Evolutionary conservation across 2,329 filamentous ascomycete species (phyloP), one percentile per base, ranked within the genome.

Genomic region (Pyricularia sp.): DNA sequence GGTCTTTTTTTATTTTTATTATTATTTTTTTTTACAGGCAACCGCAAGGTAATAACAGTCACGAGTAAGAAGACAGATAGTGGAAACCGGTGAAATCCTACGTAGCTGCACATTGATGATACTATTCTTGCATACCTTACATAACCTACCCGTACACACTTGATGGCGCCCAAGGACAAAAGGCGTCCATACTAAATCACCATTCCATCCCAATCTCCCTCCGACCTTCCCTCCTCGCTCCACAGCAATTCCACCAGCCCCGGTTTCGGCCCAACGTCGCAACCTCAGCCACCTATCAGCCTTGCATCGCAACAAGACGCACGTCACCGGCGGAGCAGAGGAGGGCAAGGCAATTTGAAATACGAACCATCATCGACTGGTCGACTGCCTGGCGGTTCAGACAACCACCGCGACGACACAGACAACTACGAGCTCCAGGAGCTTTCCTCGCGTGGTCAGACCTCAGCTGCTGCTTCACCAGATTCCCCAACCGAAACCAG

Each of bases 361-460:
- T 5, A 28, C 59, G 25, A 28, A 17, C 11, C 59, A 28, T 28
- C 59, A 28, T 28, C 26, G 5, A 23, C 59, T 30, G 25, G 25
- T 63, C 59, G 59, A 63, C 25, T 28, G 9, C 12, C 26, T 17
- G 59, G 12, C 30, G 64, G 14, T 25, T 30, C 36, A 30, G 67
- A 55, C 55, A 36, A 58, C 69, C 30, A 64, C 28, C 65, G 42
- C 63, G 68, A 64, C 65, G 59, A 33, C 31, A 17, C 30, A 6
- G 70, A 73, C 33, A 69, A 73, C 67, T 81, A 80, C 76, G 82
- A 84, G 72, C 80, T 85, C 65, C 74, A 73, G 70, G 79, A 81
- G 65, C 11, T 63, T 25, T n/a, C 69, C 4, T 28, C 65, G 17
- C 25, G 55, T 55, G 4, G n/a, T 59, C 33, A 17, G 30, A 14